A percentile compares a stretch with the other conserved stretches of the same genome.
Conservation (phyloP, 345 rosid genomes). For the Hypericum androsaemum region DNA sequence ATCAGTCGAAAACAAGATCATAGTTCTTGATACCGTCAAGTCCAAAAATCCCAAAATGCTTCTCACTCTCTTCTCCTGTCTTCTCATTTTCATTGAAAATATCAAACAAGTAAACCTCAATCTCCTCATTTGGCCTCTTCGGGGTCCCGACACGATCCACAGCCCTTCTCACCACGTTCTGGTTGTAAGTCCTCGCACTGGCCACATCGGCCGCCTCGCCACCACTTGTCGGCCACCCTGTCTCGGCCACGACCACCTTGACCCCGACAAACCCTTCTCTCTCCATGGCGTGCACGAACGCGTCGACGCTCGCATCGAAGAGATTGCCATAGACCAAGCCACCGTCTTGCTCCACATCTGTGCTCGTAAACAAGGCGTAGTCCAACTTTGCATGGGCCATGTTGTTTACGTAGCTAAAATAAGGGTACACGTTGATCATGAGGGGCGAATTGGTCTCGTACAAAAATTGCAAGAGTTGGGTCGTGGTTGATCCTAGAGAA, state of each 20-base stretch:
- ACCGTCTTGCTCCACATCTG: conserved; percentile 7
- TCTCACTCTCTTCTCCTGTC: conserved; percentile 19
- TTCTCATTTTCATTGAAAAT: conserved; percentile 26
- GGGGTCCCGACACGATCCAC: conserved; percentile 20
- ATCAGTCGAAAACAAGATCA: conserved; percentile 16
- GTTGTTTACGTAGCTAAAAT: conserved; percentile 13
- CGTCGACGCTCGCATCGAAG: conserved; percentile 26
- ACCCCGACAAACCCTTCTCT: conserved; percentile 20
- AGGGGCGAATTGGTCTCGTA: conserved; percentile 19
- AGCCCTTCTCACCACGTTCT: conserved; percentile 18
- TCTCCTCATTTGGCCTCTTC: conserved; percentile 18
- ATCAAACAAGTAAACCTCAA: conserved; percentile 23
- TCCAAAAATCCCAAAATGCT: conserved; percentile 27
- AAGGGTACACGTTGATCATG: conserved; percentile 28
- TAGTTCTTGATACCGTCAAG: conserved; percentile 23
- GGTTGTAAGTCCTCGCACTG: conserved; percentile 18
- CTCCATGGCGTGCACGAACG: conserved; percentile 17
- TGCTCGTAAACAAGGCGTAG: conserved; percentile 18
- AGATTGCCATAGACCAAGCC: conserved; percentile 12
- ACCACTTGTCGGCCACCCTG: conserved; percentile 32
- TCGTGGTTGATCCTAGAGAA: conserved; percentile 5
- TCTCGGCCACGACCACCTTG: conserved; percentile 24
- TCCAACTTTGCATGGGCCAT: conserved; percentile 5
- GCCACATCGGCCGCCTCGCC: conserved; percentile 18
- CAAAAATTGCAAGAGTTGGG: conserved; percentile 21